Evolutionary conservation across 1,139 yeast species (phyloP).

Genomic region (Geotrichum armillariae): DNA sequence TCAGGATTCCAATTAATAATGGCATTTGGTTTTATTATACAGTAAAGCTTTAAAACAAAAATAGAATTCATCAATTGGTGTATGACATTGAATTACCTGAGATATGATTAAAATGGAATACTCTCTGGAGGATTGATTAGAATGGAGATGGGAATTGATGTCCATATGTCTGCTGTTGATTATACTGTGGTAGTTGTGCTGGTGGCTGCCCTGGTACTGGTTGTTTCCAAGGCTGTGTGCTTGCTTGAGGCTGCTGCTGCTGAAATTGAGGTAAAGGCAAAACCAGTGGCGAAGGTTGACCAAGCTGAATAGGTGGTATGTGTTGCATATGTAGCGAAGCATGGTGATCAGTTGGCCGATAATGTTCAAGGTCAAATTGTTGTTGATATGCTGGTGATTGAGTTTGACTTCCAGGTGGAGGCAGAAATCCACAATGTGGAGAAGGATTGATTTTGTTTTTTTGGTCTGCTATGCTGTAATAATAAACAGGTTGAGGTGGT

Average conservation of each 20-base stretch:
- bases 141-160: too few relatives aligned
- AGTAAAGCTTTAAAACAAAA: too few relatives aligned
- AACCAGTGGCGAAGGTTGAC: neutral
- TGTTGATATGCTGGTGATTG: constrained; percentile 10
- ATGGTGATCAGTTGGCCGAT: constrained; percentile 7
- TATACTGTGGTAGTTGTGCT: neutral
- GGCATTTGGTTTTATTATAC: too few relatives aligned
- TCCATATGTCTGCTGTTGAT: too few relatives aligned
- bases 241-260: neutral
- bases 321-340: constrained; percentile 5
- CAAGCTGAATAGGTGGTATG: constrained; percentile 3
- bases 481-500: constrained; percentile 8
- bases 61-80: too few relatives aligned
- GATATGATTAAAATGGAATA: too few relatives aligned
- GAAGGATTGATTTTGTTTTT: constrained; percentile 12
- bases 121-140: too few relatives aligned
- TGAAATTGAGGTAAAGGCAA: neutral
- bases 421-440: constrained; percentile 14
- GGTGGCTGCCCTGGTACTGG: neutral
- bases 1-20: too few relatives aligned
- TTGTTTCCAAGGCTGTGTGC: neutral
- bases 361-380: constrained; percentile 10
- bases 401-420: constrained; percentile 4
- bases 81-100: too few relatives aligned
- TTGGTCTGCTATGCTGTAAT: constrained; percentile 15